phyloP scores from a whole-genome alignment of 164 flowering plant genomes.

The Protea cynaroides region DNA sequence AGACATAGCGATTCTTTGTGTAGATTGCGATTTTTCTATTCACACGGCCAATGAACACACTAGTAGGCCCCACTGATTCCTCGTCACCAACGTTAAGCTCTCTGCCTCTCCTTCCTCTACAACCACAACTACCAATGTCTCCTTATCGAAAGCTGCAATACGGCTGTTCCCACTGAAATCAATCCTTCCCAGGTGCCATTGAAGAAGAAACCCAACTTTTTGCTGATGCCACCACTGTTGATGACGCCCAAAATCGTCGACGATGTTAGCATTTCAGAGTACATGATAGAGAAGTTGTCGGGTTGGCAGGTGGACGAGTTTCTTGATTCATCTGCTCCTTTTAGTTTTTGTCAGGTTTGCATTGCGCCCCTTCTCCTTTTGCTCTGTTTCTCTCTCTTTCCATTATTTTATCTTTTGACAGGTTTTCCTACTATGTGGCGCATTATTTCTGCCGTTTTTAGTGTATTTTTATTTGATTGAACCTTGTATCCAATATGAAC shows the following conservation, averaged over 20 bases:
- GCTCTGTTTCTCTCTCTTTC: background rate
- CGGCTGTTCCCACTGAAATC: background rate
- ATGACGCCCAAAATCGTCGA: conserved; percentile 6
- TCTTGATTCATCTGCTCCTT: conserved; percentile 33
- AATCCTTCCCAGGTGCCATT: background rate
- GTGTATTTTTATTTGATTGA: too few species aligned
- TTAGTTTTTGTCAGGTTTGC: conserved; percentile 44
- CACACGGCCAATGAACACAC: conserved; percentile 57
- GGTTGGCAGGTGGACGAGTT: conserved; percentile 61
- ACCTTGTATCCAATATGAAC: too few species aligned
- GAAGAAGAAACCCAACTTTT: conserved; percentile 7
- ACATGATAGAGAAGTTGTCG: conserved; percentile 47
- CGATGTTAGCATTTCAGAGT: conserved; percentile 45
- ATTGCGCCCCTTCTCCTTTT: background rate
- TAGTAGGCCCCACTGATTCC: conserved; percentile 46
- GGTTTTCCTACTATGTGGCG: too few species aligned
- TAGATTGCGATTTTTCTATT: conserved; percentile 53
- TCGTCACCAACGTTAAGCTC: conserved; percentile 55
- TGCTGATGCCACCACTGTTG: background rate
- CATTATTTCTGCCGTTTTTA: too few species aligned
- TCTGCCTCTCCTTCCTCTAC: too few species aligned
- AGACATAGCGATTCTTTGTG: conserved; percentile 64
- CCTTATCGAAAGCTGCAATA: background rate
- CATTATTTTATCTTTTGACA: too few species aligned
- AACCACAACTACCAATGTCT: too few species aligned